Evolutionary conservation across 495 filamentous ascomycete species (phyloP).

Genomic region (Neurospora sp.): DNA sequence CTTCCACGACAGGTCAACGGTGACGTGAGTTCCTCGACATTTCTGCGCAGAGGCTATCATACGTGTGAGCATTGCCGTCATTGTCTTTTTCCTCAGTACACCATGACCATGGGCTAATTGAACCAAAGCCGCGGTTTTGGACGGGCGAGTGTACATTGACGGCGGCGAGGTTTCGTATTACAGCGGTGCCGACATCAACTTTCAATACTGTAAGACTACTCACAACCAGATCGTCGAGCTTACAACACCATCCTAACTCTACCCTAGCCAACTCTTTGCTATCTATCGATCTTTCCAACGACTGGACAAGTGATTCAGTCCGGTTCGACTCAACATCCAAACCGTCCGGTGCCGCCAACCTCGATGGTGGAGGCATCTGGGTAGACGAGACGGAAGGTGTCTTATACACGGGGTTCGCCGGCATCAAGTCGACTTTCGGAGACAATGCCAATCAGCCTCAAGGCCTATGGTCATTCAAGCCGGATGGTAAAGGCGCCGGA

Average conservation of each 20-base stretch:
- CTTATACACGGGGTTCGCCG: conserved; percentile 17
- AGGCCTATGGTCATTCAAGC: conserved; percentile 16
- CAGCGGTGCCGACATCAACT: not conserved
- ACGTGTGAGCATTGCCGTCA: conserved; percentile 8
- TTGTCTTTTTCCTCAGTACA: not conserved
- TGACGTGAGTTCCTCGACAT: conserved; percentile 4
- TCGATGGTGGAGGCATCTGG: conserved; percentile 14
- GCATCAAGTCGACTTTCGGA: conserved; percentile 6
- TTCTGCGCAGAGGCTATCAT: conserved; percentile 16
- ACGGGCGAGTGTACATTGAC: conserved; percentile 14
- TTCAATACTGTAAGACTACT: conserved; percentile 11
- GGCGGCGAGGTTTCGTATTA: conserved; percentile 15
- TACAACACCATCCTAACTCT: not conserved
- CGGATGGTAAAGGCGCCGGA: conserved; percentile 4
- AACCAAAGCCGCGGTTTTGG: conserved; percentile 12
- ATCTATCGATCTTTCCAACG: conserved; percentile 12
- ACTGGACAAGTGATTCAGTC: conserved; percentile 10
- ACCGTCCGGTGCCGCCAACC: conserved; percentile 6
- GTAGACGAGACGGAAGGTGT: conserved; percentile 7
- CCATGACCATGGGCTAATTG: not conserved
- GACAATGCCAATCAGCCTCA: conserved; percentile 2
- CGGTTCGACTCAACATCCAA: conserved; percentile 9
- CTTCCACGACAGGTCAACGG: conserved; percentile 12
- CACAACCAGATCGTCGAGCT: not conserved
- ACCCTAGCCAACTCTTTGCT: conserved; percentile 11